Base-by-base conservation (phyloP, 2,329 filamentous ascomycete species). In the Cladorrhinum sp. region DNA sequence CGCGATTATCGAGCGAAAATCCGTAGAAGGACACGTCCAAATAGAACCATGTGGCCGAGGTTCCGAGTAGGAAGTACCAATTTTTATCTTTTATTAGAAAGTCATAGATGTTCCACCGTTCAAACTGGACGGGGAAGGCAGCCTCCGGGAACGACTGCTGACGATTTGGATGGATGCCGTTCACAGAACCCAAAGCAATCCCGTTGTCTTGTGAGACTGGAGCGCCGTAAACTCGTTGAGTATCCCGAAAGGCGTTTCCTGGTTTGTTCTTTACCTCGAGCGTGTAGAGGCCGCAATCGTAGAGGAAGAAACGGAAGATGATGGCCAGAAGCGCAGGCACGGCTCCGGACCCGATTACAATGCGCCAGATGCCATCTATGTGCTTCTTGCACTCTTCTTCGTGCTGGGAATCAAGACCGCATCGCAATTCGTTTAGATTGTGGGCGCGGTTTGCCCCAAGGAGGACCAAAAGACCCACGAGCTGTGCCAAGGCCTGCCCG, bases 241-340 rank as follows among this genome's bases (percentile, higher is more conserved):
- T 86, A 51, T 87, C 83, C 62, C 81, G 77, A 36, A 86, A 78
- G 10, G 84, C 85, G 49, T 82, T 79, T 5, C 79, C 78, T 0
- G 84, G 81, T 65, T 87, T 85, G 67, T 83, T 81, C 64, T 85
- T 84, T 64, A 89, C 85, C 66, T 89, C 86, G 25, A 88, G 79
- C 9, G 83, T 82, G 71, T 86, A 89, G 29, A 87, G 77, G 3
- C 85, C 85, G 59, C 83, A 86, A 69, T 89, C 86, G 38, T 85
- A 86, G 48, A 89, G 81, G 64, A 85, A 85, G 70, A 89, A 85
- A 18, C 86, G 83, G 67, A 88, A 88, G 41, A 86, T 77, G 61
- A 87, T 84, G 65, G 86, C 86, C 8, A 89, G 75, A 12, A 85
- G 74, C 3, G 85, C 86, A 0, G 86, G 86, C 0, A 88, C 77